Percentiles rank a stretch among this genome's conserved stretches.
Evolutionary conservation across 805 yeast species (phyloP).

Genomic region (Saturnispora saitoi): DNA sequence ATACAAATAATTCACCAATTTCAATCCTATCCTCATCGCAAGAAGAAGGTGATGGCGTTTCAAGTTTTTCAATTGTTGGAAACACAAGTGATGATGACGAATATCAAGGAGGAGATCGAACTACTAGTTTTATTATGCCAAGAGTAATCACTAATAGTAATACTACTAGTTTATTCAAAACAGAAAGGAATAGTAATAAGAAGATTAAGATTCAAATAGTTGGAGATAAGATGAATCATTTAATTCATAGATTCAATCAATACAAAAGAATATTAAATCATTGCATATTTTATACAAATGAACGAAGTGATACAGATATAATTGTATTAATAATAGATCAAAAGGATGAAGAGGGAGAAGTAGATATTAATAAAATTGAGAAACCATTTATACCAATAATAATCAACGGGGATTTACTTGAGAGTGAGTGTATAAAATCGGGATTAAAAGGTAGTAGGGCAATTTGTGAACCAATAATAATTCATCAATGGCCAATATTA

Average conservation of each 20-base stretch:
- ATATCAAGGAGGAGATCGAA: neutral
- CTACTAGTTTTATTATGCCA: slow-evolving; percentile 28
- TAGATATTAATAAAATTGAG: neutral
- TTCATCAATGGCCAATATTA: slow-evolving; percentile 16
- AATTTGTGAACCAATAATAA: slow-evolving; percentile 27
- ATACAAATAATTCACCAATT: slow-evolving; percentile 1
- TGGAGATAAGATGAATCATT: slow-evolving; percentile 18
- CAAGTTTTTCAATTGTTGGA: slow-evolving; percentile 4
- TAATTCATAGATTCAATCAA: slow-evolving; percentile 19
- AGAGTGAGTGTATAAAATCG: neutral
- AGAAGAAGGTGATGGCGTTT: slow-evolving; percentile 5
- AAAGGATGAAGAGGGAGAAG: neutral
- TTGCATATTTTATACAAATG: slow-evolving; percentile 19
- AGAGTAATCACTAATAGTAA: slow-evolving; percentile 20
- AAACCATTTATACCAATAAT: slow-evolving; percentile 27
- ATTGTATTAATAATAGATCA: slow-evolving; percentile 12
- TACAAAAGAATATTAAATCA: slow-evolving; percentile 26
- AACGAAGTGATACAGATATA: slow-evolving; percentile 19
- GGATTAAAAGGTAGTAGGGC: neutral
- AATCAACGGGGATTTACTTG: neutral
- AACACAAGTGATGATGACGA: neutral
- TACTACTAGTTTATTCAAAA: neutral
- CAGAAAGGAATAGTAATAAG: neutral
- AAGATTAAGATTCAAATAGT: slow-evolving; percentile 22
- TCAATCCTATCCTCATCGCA: slow-evolving; percentile 9